Evolutionary conservation across 2,329 filamentous ascomycete species (phyloP).

Genomic region (Ascochyta pisi): DNA sequence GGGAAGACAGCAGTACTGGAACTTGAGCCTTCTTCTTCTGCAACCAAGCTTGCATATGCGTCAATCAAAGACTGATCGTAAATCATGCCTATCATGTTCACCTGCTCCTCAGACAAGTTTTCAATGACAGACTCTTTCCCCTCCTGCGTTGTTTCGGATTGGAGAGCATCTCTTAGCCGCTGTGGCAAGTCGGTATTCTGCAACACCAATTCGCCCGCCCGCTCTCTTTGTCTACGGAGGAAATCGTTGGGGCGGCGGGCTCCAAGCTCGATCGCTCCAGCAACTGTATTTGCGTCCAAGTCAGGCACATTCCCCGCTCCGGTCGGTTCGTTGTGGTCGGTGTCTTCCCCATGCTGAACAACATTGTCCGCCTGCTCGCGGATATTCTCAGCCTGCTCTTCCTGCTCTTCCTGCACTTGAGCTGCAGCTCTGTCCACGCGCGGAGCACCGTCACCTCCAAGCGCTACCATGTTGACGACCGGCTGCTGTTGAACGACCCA

Average conservation of each 20-base stretch:
- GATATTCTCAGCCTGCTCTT: constrained; percentile 22
- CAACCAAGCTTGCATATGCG: constrained; percentile 9
- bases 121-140: neutral
- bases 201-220: constrained; percentile 2
- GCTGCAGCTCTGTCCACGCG: constrained; percentile 32
- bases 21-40: constrained; percentile 9
- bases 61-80: constrained; percentile 17
- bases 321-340: neutral
- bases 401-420: constrained; percentile 34
- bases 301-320: neutral
- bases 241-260: constrained; percentile 8
- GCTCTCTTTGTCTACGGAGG: constrained; percentile 8
- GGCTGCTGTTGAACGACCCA: constrained; percentile 99
- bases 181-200: constrained; percentile 20
- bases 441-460: constrained; percentile 40
- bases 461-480: constrained; percentile 75
- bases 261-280: constrained; percentile 11
- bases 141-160: constrained; percentile 1
- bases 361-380: constrained; percentile 13
- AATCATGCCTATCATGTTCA: constrained; percentile 11
- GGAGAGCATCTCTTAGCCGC: constrained; percentile 2
- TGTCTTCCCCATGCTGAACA: constrained; percentile 15
- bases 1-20: constrained; percentile 17
- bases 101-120: constrained; percentile 9
- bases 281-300: constrained; percentile 6